A percentile compares a stretch with the other conserved stretches of the same genome.
Conservation (phyloP, 306 rosid species). For the Rubus idaeus region DNA sequence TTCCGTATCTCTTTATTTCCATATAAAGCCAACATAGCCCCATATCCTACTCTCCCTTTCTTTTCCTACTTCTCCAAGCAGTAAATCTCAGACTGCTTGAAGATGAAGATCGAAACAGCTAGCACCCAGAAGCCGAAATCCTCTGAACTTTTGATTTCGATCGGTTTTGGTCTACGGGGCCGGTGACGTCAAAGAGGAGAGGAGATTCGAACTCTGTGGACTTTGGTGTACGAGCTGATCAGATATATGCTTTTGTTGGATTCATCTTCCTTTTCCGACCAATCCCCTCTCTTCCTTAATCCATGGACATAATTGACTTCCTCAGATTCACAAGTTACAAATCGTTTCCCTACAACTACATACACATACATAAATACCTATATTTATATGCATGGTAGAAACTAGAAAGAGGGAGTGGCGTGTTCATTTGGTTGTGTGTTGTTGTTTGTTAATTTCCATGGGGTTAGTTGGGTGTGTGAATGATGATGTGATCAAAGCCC, state of each 20-base stretch:
- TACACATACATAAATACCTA: neutral
- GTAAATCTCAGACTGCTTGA: constrained; percentile 1
- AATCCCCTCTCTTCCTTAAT: constrained; percentile 3
- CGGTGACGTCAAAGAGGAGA: neutral
- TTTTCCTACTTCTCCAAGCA: constrained; percentile 21
- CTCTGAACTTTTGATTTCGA: neutral
- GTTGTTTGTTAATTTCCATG: constrained; percentile 6
- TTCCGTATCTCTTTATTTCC: constrained; percentile 7
- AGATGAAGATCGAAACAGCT: neutral
- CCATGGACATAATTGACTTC: constrained; percentile 1
- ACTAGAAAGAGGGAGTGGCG: constrained; percentile 3
- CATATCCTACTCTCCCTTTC: constrained; percentile 15
- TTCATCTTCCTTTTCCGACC: neutral
- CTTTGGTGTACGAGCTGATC: neutral
- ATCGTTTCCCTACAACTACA: neutral
- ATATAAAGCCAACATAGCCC: constrained; percentile 37
- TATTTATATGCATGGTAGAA: constrained; percentile 7
- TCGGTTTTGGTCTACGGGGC: neutral
- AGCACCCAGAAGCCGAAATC: neutral
- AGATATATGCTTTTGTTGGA: neutral
- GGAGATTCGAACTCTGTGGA: neutral
- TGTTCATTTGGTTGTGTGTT: neutral
- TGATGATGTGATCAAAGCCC: constrained; percentile 12
- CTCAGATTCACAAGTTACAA: constrained; percentile 3
- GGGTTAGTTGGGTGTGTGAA: constrained; percentile 17